These are phyloP conservation scores for Chaetomium globosum DNA, from an alignment of 2,329 filamentous ascomycete species.

Conservation along the genomic window DNA sequence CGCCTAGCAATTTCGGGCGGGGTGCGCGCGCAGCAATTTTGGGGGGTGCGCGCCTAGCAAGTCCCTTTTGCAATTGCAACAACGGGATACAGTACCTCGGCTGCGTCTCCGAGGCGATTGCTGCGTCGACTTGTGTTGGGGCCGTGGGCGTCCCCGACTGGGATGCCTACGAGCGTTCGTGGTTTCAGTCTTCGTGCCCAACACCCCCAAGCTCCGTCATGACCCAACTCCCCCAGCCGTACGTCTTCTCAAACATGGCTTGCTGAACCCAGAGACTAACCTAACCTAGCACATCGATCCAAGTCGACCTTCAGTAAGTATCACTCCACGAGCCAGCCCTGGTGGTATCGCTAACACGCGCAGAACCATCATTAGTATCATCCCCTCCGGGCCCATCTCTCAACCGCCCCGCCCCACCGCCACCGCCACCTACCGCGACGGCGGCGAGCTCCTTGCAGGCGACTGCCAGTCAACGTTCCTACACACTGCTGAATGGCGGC, in stretches of 20 bases:
- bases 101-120: conserved; percentile 31
- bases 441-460: conserved; percentile 34
- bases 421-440: conserved; percentile 30
- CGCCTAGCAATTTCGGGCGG: too few relatives aligned
- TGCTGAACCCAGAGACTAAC: not conserved
- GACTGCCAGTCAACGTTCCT: conserved; percentile 35
- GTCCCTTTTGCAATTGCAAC: conserved; percentile 31
- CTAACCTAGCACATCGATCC: conserved; percentile 22
- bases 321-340: not conserved
- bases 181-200: conserved; percentile 27
- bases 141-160: conserved; percentile 28
- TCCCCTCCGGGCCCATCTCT: conserved; percentile 22
- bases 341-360: not conserved
- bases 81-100: conserved; percentile 30
- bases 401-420: conserved; percentile 10
- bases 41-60: too few relatives aligned
- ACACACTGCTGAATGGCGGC: conserved; percentile 37
- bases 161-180: conserved; percentile 30
- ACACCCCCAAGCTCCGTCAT: conserved; percentile 30
- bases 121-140: conserved; percentile 28
- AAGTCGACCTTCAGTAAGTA: conserved; percentile 25
- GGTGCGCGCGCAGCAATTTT: too few relatives aligned
- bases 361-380: conserved; percentile 26
- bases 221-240: conserved; percentile 29
- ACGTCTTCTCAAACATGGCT: not conserved